Evolutionary conservation across 1,284 basidiomycete species (phyloP).

Genomic region (Moniliophthora roreri): DNA sequence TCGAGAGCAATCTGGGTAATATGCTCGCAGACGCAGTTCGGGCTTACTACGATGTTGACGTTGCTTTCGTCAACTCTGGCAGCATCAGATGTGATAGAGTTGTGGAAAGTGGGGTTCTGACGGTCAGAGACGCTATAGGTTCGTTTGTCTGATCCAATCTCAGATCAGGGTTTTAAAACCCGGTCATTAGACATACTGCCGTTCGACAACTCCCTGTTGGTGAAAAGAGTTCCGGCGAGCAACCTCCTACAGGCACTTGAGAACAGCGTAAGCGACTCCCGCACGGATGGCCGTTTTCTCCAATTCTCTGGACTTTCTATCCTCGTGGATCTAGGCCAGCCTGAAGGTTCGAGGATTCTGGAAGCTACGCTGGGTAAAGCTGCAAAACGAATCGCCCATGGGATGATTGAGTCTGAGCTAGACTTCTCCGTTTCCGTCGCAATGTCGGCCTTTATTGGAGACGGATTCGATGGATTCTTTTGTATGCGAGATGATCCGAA

Average conservation of each 20-base stretch:
- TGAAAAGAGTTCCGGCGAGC: not conserved
- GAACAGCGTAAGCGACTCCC: conserved; percentile 14
- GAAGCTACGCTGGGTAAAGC: not conserved
- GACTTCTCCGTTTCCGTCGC: not conserved
- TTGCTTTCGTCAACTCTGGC: conserved; percentile 10
- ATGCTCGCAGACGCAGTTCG: conserved; percentile 6
- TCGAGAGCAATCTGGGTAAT: conserved; percentile 14
- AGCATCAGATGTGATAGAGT: conserved; percentile 14
- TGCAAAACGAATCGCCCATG: not conserved
- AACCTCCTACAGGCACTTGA: conserved; percentile 12
- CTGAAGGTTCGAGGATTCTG: conserved; percentile 11
- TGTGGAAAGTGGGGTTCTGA: conserved; percentile 6
- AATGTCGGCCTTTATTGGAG: conserved; percentile 10
- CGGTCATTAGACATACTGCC: conserved; percentile 8
- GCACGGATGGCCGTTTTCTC: conserved; percentile 18
- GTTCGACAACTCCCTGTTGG: conserved; percentile 8
- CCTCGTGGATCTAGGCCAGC: conserved; percentile 11
- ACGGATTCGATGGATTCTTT: conserved; percentile 11
- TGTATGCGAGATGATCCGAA: not conserved
- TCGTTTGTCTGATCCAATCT: not conserved
- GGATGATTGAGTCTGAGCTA: not conserved
- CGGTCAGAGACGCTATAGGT: conserved; percentile 8
- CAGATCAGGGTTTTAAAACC: not conserved
- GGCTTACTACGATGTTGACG: conserved; percentile 10
- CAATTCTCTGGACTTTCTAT: conserved; percentile 17